phyloP scores from a whole-genome alignment of 345 rosid species.

The Acer saccharum region DNA sequence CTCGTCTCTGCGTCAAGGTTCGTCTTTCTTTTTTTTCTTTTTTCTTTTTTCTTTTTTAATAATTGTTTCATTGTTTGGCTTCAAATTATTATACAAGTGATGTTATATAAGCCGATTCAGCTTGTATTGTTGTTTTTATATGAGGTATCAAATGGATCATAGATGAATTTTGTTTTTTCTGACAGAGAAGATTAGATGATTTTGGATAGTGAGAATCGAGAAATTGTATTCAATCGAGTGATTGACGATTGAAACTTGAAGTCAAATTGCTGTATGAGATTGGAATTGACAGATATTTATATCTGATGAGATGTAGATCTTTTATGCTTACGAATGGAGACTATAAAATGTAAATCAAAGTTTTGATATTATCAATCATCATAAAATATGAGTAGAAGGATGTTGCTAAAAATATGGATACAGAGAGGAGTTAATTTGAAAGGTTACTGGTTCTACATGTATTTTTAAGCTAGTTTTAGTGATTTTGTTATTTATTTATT shows the following conservation, averaged over 20 bases:
- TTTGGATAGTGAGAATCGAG: too few species aligned
- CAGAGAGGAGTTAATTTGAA: neutral
- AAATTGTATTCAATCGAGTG: too few species aligned
- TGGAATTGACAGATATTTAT: neutral
- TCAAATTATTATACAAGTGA: neutral
- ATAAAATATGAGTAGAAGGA: neutral
- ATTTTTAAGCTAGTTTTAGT: too few species aligned
- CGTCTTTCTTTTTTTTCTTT: neutral
- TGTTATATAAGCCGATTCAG: neutral
- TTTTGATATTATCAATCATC: neutral
- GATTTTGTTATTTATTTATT: too few species aligned
- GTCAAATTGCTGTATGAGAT: neutral
- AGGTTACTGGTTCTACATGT: neutral
- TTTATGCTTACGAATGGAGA: neutral
- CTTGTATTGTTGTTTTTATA: neutral
- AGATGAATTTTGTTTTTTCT: too few species aligned
- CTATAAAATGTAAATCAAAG: too few species aligned
- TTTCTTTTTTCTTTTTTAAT: neutral
- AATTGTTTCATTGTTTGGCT: neutral
- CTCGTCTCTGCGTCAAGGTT: constrained; percentile 13
- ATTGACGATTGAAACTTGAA: neutral
- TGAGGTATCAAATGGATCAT: neutral
- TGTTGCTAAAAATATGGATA: neutral
- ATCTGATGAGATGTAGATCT: too few species aligned
- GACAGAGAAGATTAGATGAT: neutral